These are phyloP conservation scores for Zygoascus bituminiphila DNA, from an alignment of 805 yeast species.

Conservation along the genomic window DNA sequence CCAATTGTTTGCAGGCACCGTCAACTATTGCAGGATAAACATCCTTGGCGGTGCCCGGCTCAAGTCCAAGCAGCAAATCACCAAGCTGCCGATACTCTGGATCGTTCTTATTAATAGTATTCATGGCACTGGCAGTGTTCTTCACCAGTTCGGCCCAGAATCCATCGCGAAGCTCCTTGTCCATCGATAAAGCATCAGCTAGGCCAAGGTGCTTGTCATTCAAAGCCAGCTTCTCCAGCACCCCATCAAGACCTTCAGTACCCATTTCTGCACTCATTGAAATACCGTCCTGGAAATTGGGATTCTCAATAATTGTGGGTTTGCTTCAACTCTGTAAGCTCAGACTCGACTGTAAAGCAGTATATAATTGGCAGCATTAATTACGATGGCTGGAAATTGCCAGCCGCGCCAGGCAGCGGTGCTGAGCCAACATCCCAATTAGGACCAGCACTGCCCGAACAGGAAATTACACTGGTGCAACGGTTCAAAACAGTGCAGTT, in stretches of 20 bases:
- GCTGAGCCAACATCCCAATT: no score
- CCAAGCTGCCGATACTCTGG: neutral
- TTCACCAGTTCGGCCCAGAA: neutral
- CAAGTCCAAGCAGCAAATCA: neutral
- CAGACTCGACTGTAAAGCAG: no score
- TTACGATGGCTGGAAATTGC: no score
- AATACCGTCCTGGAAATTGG: no score
- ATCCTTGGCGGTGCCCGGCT: neutral
- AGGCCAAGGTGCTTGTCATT: neutral
- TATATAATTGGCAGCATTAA: no score
- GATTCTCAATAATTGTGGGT: no score
- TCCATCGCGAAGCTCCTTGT: neutral
- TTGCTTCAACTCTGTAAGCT: no score
- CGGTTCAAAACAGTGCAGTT: no score
- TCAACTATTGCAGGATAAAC: neutral
- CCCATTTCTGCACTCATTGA: no score
- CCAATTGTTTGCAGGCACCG: neutral
- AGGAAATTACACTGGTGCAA: no score
- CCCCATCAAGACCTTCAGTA: neutral
- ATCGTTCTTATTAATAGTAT: neutral
- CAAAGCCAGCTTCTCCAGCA: neutral
- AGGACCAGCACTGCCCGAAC: no score
- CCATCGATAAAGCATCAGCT: neutral
- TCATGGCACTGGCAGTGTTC: neutral
- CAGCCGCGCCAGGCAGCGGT: no score